Evolutionary conservation across 192 early-diverging fungal species (phyloP).

Genomic region (Dissophora ornata): DNA sequence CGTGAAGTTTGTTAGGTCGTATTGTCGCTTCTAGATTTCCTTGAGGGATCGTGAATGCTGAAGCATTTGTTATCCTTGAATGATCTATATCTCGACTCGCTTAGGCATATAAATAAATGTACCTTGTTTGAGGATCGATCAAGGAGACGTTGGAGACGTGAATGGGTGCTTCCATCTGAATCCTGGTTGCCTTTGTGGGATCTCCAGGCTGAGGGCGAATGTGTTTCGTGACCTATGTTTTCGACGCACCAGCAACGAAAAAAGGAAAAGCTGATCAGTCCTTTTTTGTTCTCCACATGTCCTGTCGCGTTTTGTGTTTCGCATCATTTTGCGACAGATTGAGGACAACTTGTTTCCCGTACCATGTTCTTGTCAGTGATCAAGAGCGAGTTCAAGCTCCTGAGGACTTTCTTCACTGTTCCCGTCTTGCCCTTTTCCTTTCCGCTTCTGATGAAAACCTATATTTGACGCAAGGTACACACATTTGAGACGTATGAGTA

Average conservation of each 20-base stretch:
- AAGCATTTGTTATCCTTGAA: too few species aligned
- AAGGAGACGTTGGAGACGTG: constrained; percentile 76
- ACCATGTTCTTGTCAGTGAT: constrained; percentile 70
- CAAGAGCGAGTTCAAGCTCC: constrained; percentile 71
- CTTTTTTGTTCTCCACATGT: too few species aligned
- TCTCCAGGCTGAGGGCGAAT: constrained; percentile 59
- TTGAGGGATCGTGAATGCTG: too few species aligned
- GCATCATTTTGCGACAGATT: too few species aligned
- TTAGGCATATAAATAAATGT: not conserved
- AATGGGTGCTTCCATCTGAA: constrained; percentile 76
- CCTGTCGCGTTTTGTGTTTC: too few species aligned
- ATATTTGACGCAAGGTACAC: not conserved
- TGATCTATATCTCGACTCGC: too few species aligned
- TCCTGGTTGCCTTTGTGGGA: constrained; percentile 57
- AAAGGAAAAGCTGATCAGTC: too few species aligned
- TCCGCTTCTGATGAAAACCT: constrained; percentile 72
- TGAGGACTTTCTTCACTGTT: constrained; percentile 67
- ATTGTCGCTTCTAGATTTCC: too few species aligned
- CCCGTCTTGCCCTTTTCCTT: constrained; percentile 74
- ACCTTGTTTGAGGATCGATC: constrained; percentile 71
- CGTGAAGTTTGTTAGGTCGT: too few species aligned
- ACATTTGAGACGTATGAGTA: not conserved
- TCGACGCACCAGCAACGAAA: too few species aligned
- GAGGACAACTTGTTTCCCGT: constrained; percentile 27
- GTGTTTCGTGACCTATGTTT: constrained; percentile 71